Conservation (phyloP, 768 basidiomycete genomes). For the Boletus tylopilopsis region DNA sequence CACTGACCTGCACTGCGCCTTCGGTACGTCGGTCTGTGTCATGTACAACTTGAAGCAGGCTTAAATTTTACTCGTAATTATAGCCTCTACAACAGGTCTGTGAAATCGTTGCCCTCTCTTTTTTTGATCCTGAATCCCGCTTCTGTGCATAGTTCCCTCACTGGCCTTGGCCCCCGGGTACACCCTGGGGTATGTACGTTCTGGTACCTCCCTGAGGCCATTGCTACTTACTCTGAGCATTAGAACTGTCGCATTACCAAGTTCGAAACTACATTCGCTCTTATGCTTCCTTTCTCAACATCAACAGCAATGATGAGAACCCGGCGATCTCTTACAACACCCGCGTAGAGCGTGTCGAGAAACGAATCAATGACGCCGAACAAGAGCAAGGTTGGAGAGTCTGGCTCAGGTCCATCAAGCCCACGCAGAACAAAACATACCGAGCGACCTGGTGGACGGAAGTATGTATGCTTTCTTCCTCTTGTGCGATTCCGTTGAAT, state of each 20-base stretch:
- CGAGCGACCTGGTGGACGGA: too few species aligned
- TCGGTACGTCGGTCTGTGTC: constrained; percentile 3
- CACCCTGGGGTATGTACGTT: constrained; percentile 10
- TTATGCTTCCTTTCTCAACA: constrained; percentile 10
- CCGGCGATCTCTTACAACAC: constrained; percentile 41
- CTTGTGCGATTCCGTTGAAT: too few species aligned
- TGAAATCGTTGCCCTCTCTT: background rate
- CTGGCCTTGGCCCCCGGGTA: constrained; percentile 18
- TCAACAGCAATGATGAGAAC: constrained; percentile 35
- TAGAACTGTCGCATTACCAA: constrained; percentile 33
- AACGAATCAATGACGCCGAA: constrained; percentile 23
- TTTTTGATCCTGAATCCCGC: background rate
- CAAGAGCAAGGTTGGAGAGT: constrained; percentile 13
- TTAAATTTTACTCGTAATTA: background rate
- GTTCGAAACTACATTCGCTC: constrained; percentile 31
- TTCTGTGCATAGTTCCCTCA: constrained; percentile 1
- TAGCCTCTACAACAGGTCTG: constrained; percentile 4
- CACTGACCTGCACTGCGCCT: constrained; percentile 4
- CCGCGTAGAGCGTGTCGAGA: constrained; percentile 44
- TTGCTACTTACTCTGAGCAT: background rate
- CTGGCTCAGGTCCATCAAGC: constrained; percentile 6
- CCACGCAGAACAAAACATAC: constrained; percentile 6
- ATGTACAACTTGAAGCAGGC: background rate
- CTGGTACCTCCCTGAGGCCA: background rate
- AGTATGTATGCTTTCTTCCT: background rate